Evolutionary conservation across 306 rosid species (phyloP), one percentile per base, ranked within the genome.

Genomic region (Castanospermum australe): DNA sequence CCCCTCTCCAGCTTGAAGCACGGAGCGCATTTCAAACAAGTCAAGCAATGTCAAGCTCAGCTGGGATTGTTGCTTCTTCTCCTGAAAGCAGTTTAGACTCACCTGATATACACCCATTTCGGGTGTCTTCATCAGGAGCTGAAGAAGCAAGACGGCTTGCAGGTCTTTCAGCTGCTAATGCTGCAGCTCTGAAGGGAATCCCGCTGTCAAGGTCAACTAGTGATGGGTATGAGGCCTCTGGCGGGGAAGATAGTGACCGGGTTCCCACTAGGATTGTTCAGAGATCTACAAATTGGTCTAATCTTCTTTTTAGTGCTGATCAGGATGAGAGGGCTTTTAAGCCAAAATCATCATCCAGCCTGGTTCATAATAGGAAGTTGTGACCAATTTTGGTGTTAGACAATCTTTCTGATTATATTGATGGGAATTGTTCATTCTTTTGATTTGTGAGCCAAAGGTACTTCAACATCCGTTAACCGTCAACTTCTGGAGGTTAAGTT

Each of bases 171-270:
- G 81, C 79, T 0, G 56, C 83, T 14, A 83, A 87, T 39, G 68
- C 78, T 28, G 82, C 86, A 32, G 84, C 78, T 44, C 89, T 77
- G 55, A 87, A 73, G 63, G 95, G 83, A 79, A 78, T 92, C 59
- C 97, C 94, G 2, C 72, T 90, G 61, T 91, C 98, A 18, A 90
- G 97, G 86, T 95, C 99, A 25, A 90, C 98, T 8, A 95, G 99
- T 80, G 99, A 95, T 83, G 99, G 99, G 1, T 95, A 95, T 57
- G 99, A 95, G 30, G 98, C 99, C 2, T 95, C 99, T 0, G 99
- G 99, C 4, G 98, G 99, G 39, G 99, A 95, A 79, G 99, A 95
- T 14, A 95, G 99, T 28, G 99, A 95, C 82, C 86, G 90, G 48
- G 94, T 95, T 76, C 98, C 97, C 14, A 84, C 94, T 4, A 86